Percentiles rank a stretch among this genome's conserved stretches.
Evolutionary conservation across 345 rosid species (phyloP).

Genomic region (Dimocarpus longan): DNA sequence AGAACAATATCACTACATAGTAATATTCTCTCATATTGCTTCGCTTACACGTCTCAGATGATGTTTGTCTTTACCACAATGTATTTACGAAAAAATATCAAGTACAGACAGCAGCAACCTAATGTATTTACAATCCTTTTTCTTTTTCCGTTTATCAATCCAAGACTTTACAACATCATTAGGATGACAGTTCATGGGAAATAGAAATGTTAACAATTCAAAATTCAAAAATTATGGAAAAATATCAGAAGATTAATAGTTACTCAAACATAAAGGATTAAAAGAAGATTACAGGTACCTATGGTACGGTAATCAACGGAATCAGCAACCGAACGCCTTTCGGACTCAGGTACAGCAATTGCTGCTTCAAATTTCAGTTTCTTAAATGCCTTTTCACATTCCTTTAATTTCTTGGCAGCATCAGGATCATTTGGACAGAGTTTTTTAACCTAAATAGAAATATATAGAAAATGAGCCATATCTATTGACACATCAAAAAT

Average conservation of each 20-base stretch:
- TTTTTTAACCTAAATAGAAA: slow-evolving; percentile 68
- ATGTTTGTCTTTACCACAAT: not conserved
- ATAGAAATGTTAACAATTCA: not conserved
- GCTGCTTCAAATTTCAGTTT: slow-evolving; percentile 97
- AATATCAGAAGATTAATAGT: slow-evolving; percentile 19
- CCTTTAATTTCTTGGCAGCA: slow-evolving; percentile 83
- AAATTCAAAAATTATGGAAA: not conserved
- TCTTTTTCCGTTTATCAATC: not conserved
- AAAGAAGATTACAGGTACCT: slow-evolving; percentile 48
- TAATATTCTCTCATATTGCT: not conserved
- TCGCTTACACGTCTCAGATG: not conserved
- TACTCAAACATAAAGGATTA: not conserved
- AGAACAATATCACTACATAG: not conserved
- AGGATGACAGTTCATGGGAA: not conserved
- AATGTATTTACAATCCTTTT: not conserved
- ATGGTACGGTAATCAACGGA: slow-evolving; percentile 77
- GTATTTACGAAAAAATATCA: not conserved
- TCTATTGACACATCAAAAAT: not conserved
- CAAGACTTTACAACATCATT: not conserved
- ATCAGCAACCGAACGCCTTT: slow-evolving; percentile 79
- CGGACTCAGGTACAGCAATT: slow-evolving; percentile 73
- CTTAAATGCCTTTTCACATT: slow-evolving; percentile 95
- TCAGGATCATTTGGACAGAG: slow-evolving; percentile 93
- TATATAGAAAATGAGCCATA: slow-evolving; percentile 21
- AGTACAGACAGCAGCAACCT: not conserved